Evolutionary conservation across 192 early-diverging fungal genomes (phyloP).

Genomic region (Rhizophagus clarus): DNA sequence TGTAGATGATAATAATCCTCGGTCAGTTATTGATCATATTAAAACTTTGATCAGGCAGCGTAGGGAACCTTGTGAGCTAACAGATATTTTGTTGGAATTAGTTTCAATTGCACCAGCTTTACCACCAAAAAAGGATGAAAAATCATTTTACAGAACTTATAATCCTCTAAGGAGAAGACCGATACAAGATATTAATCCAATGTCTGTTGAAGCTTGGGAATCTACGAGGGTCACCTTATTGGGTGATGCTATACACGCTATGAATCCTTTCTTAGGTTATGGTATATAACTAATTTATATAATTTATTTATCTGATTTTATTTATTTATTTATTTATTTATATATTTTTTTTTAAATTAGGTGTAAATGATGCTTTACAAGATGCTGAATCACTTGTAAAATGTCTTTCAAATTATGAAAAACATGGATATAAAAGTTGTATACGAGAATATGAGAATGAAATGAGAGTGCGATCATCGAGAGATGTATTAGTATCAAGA

Average conservation of each 20-base stretch:
- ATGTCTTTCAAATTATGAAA: background rate
- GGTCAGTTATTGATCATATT: background rate
- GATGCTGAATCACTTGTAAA: background rate
- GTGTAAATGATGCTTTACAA: background rate
- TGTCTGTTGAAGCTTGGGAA: background rate
- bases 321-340: background rate
- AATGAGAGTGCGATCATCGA: background rate
- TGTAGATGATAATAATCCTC: background rate
- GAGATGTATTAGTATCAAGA: background rate
- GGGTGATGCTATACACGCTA: constrained; percentile 2
- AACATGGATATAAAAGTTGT: background rate
- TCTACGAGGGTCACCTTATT: background rate
- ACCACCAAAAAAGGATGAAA: background rate
- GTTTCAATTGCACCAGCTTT: background rate
- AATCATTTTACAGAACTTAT: background rate
- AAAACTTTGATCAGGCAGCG: background rate
- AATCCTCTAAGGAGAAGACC: background rate
- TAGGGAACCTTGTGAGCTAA: background rate
- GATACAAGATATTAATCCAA: background rate
- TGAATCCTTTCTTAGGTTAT: background rate
- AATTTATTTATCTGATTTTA: background rate
- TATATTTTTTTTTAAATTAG: background rate
- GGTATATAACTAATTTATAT: background rate
- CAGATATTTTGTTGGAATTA: constrained; percentile 1
- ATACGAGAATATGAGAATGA: constrained; percentile 1